Conservation (phyloP, 208 protist species). For the Porcisia deanei region DNA sequence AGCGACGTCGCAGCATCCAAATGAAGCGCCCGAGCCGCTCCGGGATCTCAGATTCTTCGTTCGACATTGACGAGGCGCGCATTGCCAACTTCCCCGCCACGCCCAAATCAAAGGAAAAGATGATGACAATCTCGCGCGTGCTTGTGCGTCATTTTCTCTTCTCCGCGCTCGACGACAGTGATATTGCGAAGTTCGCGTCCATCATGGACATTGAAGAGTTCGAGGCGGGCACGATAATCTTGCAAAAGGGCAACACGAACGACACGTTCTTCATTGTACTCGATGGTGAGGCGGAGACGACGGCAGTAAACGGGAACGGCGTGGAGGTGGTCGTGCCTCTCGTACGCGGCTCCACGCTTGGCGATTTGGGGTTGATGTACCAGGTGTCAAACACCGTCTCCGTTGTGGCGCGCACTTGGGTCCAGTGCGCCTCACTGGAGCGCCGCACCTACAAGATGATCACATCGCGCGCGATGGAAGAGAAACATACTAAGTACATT, state of each 20-base stretch:
- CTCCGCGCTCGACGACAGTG: conserved; percentile 67
- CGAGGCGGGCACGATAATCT: conserved; percentile 28
- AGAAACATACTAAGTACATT: conserved; percentile 54
- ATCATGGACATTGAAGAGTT: conserved; percentile 63
- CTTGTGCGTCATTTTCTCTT: conserved; percentile 77
- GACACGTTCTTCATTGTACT: conserved; percentile 74
- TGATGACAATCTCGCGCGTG: conserved; percentile 50
- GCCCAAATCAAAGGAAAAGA: conserved; percentile 61
- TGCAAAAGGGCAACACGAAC: conserved; percentile 39
- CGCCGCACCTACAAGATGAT: conserved; percentile 76
- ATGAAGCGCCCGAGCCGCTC: conserved; percentile 52
- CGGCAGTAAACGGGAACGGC: conserved; percentile 21
- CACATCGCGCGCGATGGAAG: conserved; percentile 51
- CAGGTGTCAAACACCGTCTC: conserved; percentile 32
- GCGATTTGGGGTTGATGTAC: conserved; percentile 69
- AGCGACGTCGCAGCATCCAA: conserved; percentile 38
- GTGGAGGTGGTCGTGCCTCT: conserved; percentile 27
- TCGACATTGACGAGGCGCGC: conserved; percentile 49
- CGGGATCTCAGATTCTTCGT: conserved; percentile 47
- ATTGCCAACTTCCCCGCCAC: conserved; percentile 45
- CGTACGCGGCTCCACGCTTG: conserved; percentile 43
- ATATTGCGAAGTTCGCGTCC: conserved; percentile 51
- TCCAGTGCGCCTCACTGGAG: conserved; percentile 64
- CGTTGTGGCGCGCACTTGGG: conserved; percentile 32
- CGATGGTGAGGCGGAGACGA: conserved; percentile 49